Conservation (phyloP, 2,329 filamentous ascomycete genomes). For the Beauveria caledonica region DNA sequence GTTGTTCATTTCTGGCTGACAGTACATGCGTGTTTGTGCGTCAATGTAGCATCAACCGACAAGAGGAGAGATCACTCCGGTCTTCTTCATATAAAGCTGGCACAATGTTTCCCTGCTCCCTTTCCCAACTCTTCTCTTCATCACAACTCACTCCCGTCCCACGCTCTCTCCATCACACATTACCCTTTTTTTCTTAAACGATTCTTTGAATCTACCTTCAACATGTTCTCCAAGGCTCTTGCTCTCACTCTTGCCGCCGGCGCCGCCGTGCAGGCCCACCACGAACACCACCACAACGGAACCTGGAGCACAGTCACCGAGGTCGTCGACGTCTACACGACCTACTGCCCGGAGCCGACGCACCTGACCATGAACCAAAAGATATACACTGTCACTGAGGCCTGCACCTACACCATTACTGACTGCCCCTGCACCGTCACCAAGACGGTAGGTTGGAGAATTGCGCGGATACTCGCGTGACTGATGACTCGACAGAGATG, state of each 20-base stretch:
- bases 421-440: slow-evolving; percentile 44
- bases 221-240: slow-evolving; percentile 24
- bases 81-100: background rate
- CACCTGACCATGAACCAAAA: slow-evolving; percentile 41
- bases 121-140: background rate
- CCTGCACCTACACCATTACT: slow-evolving; percentile 46
- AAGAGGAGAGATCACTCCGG: background rate
- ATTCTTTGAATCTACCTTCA: background rate
- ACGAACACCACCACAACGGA: background rate
- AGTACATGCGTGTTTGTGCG: too few relatives aligned
- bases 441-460: background rate
- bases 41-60: background rate
- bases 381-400: slow-evolving; percentile 45
- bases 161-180: background rate
- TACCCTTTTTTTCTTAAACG: background rate
- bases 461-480: too few relatives aligned
- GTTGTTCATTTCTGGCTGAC: too few relatives aligned
- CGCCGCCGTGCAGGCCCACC: slow-evolving; percentile 13
- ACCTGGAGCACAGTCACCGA: slow-evolving; percentile 23
- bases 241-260: slow-evolving; percentile 19
- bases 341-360: slow-evolving; percentile 40
- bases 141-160: background rate
- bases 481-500: slow-evolving; percentile 15
- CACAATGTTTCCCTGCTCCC: background rate
- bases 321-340: slow-evolving; percentile 29